These are phyloP conservation scores for Lizonia empirigonia DNA, from an alignment of 2,329 filamentous ascomycete species.

Conservation along the genomic window DNA sequence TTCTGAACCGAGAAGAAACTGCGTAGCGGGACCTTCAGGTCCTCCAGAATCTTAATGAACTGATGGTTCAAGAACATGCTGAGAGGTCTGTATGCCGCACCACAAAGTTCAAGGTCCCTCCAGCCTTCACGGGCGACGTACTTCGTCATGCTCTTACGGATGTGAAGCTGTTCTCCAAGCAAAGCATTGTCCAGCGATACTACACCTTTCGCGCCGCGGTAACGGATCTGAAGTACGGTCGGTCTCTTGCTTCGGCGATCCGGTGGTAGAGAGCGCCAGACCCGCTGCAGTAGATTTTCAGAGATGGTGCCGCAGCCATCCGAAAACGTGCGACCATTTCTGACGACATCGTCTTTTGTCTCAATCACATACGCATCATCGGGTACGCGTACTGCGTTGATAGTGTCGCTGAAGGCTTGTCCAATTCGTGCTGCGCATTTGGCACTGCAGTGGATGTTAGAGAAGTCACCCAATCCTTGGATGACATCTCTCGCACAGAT, in stretches of 20 bases:
- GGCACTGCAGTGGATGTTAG: constrained; percentile 58
- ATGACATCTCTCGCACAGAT: constrained; percentile 63
- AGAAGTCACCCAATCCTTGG: constrained; percentile 46
- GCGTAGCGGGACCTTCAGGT: constrained; percentile 64
- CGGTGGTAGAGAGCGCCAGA: constrained; percentile 62
- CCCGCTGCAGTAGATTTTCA: constrained; percentile 59
- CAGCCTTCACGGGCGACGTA: constrained; percentile 60
- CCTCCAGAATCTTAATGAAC: constrained; percentile 85
- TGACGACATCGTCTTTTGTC: constrained; percentile 60
- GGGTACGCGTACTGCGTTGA: constrained; percentile 62
- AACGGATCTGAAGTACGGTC: constrained; percentile 67
- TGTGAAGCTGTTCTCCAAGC: constrained; percentile 60
- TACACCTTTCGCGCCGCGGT: constrained; percentile 70
- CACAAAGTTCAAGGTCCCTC: constrained; percentile 72
- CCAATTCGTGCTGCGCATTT: constrained; percentile 66
- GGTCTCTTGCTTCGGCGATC: constrained; percentile 53
- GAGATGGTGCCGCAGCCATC: constrained; percentile 83
- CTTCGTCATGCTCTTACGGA: constrained; percentile 81
- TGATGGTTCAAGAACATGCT: constrained; percentile 76
- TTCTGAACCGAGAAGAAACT: constrained; percentile 71
- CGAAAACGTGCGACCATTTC: constrained; percentile 69
- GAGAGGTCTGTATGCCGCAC: constrained; percentile 69
- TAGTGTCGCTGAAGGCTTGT: constrained; percentile 79
- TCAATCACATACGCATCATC: constrained; percentile 55
- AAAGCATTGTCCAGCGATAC: constrained; percentile 67